Evolutionary conservation across 805 yeast genomes (phyloP), one percentile per base, ranked within the genome.

Genomic region (Torulaspora franciscae): DNA sequence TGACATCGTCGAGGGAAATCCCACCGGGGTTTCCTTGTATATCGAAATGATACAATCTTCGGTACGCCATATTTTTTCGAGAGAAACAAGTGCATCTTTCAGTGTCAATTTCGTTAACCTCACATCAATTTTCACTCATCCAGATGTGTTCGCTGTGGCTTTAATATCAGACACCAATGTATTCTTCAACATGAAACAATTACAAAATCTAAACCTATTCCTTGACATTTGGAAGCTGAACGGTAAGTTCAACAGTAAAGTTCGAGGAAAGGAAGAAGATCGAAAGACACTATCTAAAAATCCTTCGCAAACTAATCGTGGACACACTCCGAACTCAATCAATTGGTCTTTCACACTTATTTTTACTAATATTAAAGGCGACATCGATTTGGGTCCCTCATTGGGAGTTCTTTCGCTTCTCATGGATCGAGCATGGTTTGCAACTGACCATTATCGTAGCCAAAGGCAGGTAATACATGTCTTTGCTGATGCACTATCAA

Each of bases 1-100:
- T 36, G 70, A 69, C 7, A 56, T 61, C n/a, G 66, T 68, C 38
- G 55, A 63, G 9, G 51, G 71, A 3, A 69, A 70, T 24, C 69
- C 74, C 2, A 46, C 80, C 8, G 63, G 75, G 2, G 61, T 76
- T 3, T 60, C 79, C 0, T 59, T 80, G 2, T 70, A 73, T 11
- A 50, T 88, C 13, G 71, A 73, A n/a, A 72, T 77, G 2, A 64
- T 88, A 3, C 71, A 76, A 15, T 85, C 91, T 0, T 80, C 90
- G 0, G 67, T 93, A 28, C 96, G 88, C 57, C 99, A 93, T 63
- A 80, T 86, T 11, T 93, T 87, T 59, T 91, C 98, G 0, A 77
- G 95, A 49, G 96, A 88, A 50, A 75, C 84, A 0, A 88, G 95
- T 70, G 95, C 95, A 0, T 80, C 85, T 2, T 62, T 86, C 24